These are phyloP conservation scores for Penicillium verhagenii DNA, from an alignment of 495 filamentous ascomycete species.

Conservation along the genomic window DNA sequence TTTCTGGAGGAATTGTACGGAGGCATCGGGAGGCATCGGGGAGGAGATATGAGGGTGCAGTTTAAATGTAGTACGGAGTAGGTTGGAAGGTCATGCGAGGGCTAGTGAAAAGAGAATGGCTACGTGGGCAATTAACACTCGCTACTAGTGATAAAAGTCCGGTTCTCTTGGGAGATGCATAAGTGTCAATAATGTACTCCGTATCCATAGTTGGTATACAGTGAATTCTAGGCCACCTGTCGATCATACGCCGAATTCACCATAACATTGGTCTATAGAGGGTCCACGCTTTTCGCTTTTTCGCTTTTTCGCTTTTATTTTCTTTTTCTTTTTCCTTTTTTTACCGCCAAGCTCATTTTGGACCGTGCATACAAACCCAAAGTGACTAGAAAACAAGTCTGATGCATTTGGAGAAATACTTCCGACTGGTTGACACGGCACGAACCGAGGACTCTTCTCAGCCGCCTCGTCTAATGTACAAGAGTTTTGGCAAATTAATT, in stretches of 20 bases:
- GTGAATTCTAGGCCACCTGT: not conserved
- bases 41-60: not conserved
- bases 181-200: not conserved
- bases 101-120: not conserved
- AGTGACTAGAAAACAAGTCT: not conserved
- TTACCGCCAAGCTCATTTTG: not conserved
- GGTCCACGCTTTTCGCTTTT: not conserved
- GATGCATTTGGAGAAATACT: not conserved
- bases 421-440: conserved; percentile 10
- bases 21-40: conserved; percentile 1
- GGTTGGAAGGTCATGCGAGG: not conserved
- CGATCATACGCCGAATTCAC: too few relatives aligned
- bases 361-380: not conserved
- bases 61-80: not conserved
- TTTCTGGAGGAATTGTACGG: not conserved
- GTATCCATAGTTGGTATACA: not conserved
- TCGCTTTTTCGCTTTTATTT: too few relatives aligned
- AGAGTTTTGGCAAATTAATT: not conserved
- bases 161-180: not conserved
- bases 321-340: too few relatives aligned
- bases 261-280: not conserved
- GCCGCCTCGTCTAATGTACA: conserved; percentile 5
- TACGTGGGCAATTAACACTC: not conserved
- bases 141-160: not conserved
- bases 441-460: conserved; percentile 16